phyloP scores from a whole-genome alignment of 108 stramenopile species.

The Nitzschia sp. region DNA sequence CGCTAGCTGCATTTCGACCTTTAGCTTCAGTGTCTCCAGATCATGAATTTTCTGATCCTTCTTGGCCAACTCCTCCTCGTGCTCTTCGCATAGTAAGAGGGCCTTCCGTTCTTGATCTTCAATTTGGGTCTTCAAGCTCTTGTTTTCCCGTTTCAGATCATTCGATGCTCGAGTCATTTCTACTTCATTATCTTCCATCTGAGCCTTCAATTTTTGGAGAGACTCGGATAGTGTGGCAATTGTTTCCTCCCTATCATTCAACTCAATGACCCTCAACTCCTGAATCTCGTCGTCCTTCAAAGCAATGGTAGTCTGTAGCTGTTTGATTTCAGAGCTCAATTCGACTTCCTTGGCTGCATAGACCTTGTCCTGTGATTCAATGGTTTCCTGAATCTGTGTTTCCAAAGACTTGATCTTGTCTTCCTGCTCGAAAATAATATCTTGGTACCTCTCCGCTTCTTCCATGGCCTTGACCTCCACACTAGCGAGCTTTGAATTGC shows the following conservation, averaged over 20 bases:
- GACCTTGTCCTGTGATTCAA: not conserved
- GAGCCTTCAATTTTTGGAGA: slow-evolving; percentile 2
- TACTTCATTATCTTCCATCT: not conserved
- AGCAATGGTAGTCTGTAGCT: slow-evolving; percentile 17
- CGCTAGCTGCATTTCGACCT: not conserved
- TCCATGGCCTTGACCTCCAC: not conserved
- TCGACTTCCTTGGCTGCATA: not conserved
- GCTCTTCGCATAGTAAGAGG: not conserved
- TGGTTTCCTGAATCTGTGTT: not conserved
- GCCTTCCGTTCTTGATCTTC: not conserved
- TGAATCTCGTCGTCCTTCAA: slow-evolving; percentile 34
- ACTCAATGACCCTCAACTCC: slow-evolving; percentile 26
- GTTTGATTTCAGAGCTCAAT: slow-evolving; percentile 8
- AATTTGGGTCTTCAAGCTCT: not conserved
- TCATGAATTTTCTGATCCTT: not conserved
- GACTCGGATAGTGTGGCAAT: slow-evolving; percentile 7
- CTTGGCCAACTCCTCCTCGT: not conserved
- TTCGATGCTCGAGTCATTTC: slow-evolving; percentile 6
- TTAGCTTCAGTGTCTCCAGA: slow-evolving; percentile 5
- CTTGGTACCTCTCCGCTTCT: slow-evolving; percentile 1
- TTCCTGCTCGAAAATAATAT: not conserved
- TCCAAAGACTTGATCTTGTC: not conserved
- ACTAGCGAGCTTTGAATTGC: not conserved
- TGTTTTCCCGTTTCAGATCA: slow-evolving; percentile 12
- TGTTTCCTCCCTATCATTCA: slow-evolving; percentile 31